Conservation (phyloP, 805 yeast species). For the Sugiyamaella boreocaroliniensis region DNA sequence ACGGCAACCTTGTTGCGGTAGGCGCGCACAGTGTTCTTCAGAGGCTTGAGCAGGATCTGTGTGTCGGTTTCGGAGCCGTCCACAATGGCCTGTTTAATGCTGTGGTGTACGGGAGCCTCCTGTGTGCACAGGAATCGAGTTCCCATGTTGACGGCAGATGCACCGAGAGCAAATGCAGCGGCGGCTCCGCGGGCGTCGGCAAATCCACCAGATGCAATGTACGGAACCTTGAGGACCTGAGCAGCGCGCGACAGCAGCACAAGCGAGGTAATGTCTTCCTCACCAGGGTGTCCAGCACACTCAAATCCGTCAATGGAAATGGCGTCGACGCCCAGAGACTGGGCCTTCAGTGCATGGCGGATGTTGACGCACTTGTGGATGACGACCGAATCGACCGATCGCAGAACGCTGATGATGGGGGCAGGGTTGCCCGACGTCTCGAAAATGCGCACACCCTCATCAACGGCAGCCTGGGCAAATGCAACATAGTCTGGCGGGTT, state of each 20-base stretch:
- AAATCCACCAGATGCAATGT: constrained; percentile 30
- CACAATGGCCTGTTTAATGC: constrained; percentile 21
- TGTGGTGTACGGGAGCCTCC: constrained; percentile 28
- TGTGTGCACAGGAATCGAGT: constrained; percentile 29
- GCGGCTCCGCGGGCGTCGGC: constrained; percentile 30
- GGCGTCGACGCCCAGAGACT: constrained; percentile 28
- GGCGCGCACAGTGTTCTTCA: constrained; percentile 28
- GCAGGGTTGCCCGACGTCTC: constrained; percentile 32
- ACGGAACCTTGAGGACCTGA: constrained; percentile 27
- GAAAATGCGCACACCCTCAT: constrained; percentile 29
- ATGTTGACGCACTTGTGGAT: constrained; percentile 30
- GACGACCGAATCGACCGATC: constrained; percentile 18
- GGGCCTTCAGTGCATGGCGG: constrained; percentile 29
- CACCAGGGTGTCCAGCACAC: constrained; percentile 35
- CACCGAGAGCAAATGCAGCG: constrained; percentile 31
- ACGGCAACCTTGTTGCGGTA: constrained; percentile 24
- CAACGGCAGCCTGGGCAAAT: constrained; percentile 28
- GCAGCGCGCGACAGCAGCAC: constrained; percentile 25
- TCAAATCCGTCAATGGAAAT: constrained; percentile 31
- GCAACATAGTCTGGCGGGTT: constrained; percentile 28
- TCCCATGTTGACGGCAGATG: constrained; percentile 29
- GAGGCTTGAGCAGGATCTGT: constrained; percentile 23
- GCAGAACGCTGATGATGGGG: constrained; percentile 23
- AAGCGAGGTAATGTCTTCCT: constrained; percentile 27
- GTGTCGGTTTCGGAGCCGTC: constrained; percentile 27